Evolutionary conservation across 257 asterid genomes (phyloP).

Genomic region (Nicotiana sylvestris): DNA sequence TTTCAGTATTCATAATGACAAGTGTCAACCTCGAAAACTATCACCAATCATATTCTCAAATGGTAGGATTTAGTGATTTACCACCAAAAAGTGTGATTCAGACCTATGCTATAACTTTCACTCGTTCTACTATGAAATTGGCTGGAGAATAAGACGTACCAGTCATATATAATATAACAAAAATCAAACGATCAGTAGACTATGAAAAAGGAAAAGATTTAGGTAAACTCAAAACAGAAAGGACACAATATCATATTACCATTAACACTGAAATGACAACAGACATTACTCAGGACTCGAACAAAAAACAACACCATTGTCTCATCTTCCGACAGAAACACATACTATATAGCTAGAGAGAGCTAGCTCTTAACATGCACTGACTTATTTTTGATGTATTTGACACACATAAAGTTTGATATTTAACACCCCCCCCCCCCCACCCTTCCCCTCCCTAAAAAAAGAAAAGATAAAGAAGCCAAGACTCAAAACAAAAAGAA

Average conservation of each 20-base stretch:
- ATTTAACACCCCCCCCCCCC: neutral
- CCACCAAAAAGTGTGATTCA: neutral
- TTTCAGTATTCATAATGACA: neutral
- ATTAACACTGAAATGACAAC: neutral
- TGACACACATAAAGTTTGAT: neutral
- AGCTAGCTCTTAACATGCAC: neutral
- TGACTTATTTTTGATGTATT: too few relatives aligned
- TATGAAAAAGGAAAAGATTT: neutral
- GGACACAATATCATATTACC: neutral
- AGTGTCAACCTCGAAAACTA: neutral
- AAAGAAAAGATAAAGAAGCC: neutral
- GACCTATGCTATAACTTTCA: neutral
- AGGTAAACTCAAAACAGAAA: neutral
- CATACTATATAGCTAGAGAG: constrained; percentile 7
- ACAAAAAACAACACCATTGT: neutral
- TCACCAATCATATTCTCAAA: neutral
- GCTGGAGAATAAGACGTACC: neutral
- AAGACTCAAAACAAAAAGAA: neutral
- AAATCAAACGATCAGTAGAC: neutral
- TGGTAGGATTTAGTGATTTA: neutral
- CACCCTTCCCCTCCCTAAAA: neutral
- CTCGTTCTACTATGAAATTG: neutral
- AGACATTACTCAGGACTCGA: neutral
- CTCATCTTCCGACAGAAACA: neutral
- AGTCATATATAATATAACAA: neutral